phyloP scores from a whole-genome alignment of 176 grass and related monocot genomes.

The Phragmites australis region DNA sequence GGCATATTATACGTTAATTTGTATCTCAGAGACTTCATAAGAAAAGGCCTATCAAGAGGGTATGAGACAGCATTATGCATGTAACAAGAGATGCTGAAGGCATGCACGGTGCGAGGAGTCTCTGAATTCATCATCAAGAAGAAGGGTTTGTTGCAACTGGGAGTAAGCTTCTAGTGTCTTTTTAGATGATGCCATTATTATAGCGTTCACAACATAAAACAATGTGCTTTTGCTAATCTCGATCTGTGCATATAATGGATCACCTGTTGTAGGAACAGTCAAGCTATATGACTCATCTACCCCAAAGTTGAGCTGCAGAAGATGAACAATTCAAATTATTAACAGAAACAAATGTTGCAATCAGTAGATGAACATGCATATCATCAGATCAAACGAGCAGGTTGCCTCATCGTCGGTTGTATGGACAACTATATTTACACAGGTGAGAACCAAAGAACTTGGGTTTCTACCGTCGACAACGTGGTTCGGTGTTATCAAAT shows the following conservation, averaged over 20 bases:
- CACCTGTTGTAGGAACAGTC: conserved; percentile 57
- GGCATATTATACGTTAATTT: background rate
- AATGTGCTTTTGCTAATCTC: conserved; percentile 49
- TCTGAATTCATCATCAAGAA: conserved; percentile 7
- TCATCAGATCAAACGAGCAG: conserved; percentile 30
- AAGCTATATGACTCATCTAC: conserved; percentile 84
- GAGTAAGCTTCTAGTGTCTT: conserved; percentile 28
- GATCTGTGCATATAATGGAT: conserved; percentile 63
- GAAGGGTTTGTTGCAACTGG: conserved; percentile 6
- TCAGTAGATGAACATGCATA: background rate
- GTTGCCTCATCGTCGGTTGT: conserved; percentile 65
- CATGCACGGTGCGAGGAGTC: background rate
- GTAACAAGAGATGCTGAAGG: conserved; percentile 7
- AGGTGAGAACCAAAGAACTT: conserved; percentile 43
- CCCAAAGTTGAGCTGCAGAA: conserved; percentile 78
- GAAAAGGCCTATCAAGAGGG: background rate
- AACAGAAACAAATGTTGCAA: conserved; percentile 23
- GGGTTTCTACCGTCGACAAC: conserved; percentile 37
- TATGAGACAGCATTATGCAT: conserved; percentile 33
- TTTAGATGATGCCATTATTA: background rate
- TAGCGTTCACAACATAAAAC: conserved; percentile 14
- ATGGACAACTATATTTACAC: conserved; percentile 65
- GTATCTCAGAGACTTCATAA: conserved; percentile 1
- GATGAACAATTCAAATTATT: conserved; percentile 21
- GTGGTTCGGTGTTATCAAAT: conserved; percentile 59